Evolutionary conservation across 2,329 filamentous ascomycete genomes (phyloP), one percentile per base, ranked within the genome.

Genomic region (Periconia digitata): DNA sequence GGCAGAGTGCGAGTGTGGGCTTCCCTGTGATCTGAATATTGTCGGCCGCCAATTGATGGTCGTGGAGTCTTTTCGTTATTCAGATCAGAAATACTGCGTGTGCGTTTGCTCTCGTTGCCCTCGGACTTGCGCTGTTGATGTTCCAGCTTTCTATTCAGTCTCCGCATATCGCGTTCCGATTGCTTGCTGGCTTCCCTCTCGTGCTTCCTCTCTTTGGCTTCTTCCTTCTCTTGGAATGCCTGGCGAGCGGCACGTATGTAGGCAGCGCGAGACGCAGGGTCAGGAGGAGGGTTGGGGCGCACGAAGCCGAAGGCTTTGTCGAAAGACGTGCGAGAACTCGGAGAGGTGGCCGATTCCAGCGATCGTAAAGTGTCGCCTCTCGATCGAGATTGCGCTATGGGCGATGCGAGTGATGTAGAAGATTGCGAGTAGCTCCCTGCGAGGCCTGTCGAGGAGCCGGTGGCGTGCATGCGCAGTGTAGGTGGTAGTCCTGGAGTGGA

Each of bases 211-310:
- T 76, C 76, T 56, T 84, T 84, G 29, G 76, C 79, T 3, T 77
- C 79, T 66, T 84, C 80, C 55, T 81, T 81, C 54, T 83, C 79
- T 49, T 80, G 74, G 60, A 83, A 84, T 24, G 81, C 81, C 43
- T 77, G 72, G 6, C 82, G 76, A 5, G 79, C 77, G 38, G 78
- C 79, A 46, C 79, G 76, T 8, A 85, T 80, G 3, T 76, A 76
- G 16, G 81, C 80, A 36, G 80, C 80, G 34, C 80, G 76, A 3
- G 76, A 77, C 17, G 80, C 72, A 7, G 80, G 74, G 55, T 84
- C 81, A 15, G 67, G 56, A 8, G 69, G 69, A 8, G 72, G 72
- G 21, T 73, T 76, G 34, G 73, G 76, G 43, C 74, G 76, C 58
- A 80, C 67, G 55, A 77, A 73, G 41, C 76, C 75, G 53, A 82